Percentiles rank a stretch among this genome's conserved stretches.
Evolutionary conservation across 352 stramenopile species (phyloP).

Genomic region (Aphanomyces euteiches): DNA sequence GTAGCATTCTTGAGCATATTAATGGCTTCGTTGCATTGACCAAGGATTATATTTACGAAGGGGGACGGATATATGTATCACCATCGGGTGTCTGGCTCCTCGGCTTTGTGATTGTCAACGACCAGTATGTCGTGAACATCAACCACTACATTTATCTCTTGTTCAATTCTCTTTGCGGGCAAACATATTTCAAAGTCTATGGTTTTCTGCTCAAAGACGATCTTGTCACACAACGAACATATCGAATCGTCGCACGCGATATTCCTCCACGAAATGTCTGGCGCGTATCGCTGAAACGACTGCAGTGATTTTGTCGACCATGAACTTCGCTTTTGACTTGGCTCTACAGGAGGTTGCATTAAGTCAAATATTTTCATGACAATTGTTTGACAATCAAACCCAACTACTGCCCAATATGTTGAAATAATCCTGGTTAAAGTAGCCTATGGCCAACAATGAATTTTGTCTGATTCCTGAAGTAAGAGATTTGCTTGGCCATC

Average conservation of each 20-base stretch:
- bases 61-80: not conserved
- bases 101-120: constrained; percentile 8
- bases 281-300: not conserved
- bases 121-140: not conserved
- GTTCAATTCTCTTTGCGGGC: not conserved
- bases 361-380: no score
- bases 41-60: not conserved
- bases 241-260: not conserved
- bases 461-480: no score
- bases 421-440: no score
- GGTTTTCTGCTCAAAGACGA: constrained; percentile 1
- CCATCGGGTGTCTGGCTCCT: constrained; percentile 12
- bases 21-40: not conserved
- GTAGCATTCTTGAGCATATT: not conserved
- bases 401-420: no score
- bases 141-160: constrained; percentile 3
- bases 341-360: no score
- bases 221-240: not conserved
- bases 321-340: no score
- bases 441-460: no score
- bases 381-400: no score
- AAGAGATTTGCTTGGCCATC: no score
- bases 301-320: not conserved
- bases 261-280: not conserved
- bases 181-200: not conserved